These are phyloP conservation scores for Leccinellum rugosiceps DNA, from an alignment of 768 basidiomycete genomes.

Conservation along the genomic window DNA sequence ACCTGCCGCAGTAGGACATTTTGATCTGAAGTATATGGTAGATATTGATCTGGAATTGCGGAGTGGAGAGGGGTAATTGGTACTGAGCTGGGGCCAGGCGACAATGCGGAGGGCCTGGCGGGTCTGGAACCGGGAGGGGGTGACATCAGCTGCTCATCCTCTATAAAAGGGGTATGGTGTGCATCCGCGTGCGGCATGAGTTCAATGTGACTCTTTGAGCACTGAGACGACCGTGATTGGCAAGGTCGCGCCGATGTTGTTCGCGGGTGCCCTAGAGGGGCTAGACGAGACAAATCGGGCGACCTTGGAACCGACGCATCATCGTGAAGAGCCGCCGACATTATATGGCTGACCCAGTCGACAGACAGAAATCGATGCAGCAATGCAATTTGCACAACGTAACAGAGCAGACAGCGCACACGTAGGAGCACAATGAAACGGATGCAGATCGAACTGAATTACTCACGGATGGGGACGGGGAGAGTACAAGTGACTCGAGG, in stretches of 20 bases:
- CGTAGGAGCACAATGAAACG: conserved; percentile 30
- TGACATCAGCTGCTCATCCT: conserved; percentile 45
- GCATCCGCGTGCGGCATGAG: conserved; percentile 19
- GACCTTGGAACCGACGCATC: conserved; percentile 24
- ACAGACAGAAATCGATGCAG: conserved; percentile 27
- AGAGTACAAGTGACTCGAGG: conserved; percentile 23
- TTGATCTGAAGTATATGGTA: conserved; percentile 34
- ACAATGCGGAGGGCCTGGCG: conserved; percentile 51
- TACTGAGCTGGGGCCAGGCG: conserved; percentile 35
- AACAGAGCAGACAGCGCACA: conserved; percentile 23
- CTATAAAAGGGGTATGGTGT: conserved; percentile 24
- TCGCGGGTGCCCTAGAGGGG: conserved; percentile 26
- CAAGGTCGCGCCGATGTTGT: conserved; percentile 28
- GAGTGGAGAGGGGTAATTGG: conserved; percentile 28
- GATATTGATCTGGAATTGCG: conserved; percentile 49
- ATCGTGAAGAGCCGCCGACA: conserved; percentile 5
- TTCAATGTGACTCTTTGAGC: conserved; percentile 22
- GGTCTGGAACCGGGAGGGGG: conserved; percentile 48
- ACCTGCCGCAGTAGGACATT: conserved; percentile 42
- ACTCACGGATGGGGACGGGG: conserved; percentile 24
- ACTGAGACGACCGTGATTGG: conserved; percentile 20
- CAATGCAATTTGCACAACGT: conserved; percentile 16
- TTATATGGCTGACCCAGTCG: conserved; percentile 26
- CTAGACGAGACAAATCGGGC: conserved; percentile 34
- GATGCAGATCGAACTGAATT: conserved; percentile 22